phyloP scores from a whole-genome alignment of 495 filamentous ascomycete genomes.

The Oleoguttula mirabilis region DNA sequence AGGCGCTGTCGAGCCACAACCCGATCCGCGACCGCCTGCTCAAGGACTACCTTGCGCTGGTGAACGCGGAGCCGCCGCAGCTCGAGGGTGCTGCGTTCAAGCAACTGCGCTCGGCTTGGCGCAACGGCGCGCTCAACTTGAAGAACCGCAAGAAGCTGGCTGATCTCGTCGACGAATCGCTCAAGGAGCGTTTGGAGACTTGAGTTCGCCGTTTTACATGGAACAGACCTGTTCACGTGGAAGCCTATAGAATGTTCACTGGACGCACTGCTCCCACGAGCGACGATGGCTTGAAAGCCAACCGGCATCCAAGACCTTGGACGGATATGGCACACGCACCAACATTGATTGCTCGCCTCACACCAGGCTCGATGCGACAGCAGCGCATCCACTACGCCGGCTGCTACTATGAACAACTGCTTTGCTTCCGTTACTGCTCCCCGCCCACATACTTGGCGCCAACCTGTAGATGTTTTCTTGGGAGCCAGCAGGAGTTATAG shows the following conservation, averaged over 20 bases:
- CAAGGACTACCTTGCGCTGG: constrained; percentile 42
- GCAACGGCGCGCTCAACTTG: constrained; percentile 42
- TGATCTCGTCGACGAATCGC: constrained; percentile 32
- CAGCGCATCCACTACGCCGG: background rate
- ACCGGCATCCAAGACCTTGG: no score
- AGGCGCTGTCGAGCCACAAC: constrained; percentile 38
- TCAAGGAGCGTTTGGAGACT: constrained; percentile 36
- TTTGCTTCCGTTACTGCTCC: background rate
- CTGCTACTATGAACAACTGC: background rate
- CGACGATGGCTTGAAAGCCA: no score
- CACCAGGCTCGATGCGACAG: background rate
- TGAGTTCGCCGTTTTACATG: constrained; percentile 11
- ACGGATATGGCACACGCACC: no score
- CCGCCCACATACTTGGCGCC: background rate
- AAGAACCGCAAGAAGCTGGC: constrained; percentile 46
- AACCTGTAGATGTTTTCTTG: background rate
- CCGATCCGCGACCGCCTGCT: constrained; percentile 41
- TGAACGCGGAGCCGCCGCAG: constrained; percentile 30
- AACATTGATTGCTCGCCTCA: background rate
- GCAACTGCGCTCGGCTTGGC: constrained; percentile 39
- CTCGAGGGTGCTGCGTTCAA: constrained; percentile 36
- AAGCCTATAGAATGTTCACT: background rate
- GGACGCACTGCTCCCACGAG: background rate
- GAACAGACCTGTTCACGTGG: background rate
- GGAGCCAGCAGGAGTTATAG: background rate